Conservation (phyloP, 768 basidiomycete species). For the Suillus sp. region DNA sequence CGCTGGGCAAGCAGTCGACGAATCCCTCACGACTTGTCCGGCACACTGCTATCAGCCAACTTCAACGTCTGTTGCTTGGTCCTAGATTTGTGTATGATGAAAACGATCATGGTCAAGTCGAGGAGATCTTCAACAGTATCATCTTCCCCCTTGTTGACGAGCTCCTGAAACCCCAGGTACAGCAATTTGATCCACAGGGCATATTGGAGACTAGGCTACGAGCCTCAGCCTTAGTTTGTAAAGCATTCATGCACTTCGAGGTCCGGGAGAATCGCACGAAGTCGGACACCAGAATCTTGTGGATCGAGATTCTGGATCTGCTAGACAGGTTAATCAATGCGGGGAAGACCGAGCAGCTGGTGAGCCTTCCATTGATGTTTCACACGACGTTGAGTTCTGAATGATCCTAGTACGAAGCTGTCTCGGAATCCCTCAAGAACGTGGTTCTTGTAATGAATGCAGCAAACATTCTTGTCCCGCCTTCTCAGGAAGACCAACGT, state of each 20-base stretch:
- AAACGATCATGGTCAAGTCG: slow-evolving; percentile 61
- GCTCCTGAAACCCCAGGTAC: slow-evolving; percentile 80
- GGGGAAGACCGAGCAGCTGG: slow-evolving; percentile 84
- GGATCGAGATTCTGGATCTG: slow-evolving; percentile 88
- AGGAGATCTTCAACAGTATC: slow-evolving; percentile 85
- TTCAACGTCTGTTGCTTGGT: slow-evolving; percentile 84
- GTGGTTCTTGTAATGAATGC: slow-evolving; percentile 96
- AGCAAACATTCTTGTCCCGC: slow-evolving; percentile 75
- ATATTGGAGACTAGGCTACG: slow-evolving; percentile 91
- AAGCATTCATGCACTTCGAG: slow-evolving; percentile 93
- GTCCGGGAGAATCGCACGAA: slow-evolving; percentile 63
- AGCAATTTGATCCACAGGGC: slow-evolving; percentile 76
- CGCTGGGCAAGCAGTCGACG: slow-evolving; percentile 78
- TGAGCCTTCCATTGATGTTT: slow-evolving; percentile 40
- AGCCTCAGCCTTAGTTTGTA: slow-evolving; percentile 89
- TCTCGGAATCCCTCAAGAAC: slow-evolving; percentile 96
- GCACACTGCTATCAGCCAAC: slow-evolving; percentile 73
- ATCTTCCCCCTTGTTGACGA: slow-evolving; percentile 93
- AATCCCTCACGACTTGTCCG: slow-evolving; percentile 86
- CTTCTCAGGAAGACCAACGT: slow-evolving; percentile 45
- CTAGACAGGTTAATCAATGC: slow-evolving; percentile 88
- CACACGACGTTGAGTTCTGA: slow-evolving; percentile 8
- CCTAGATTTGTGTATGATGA: slow-evolving; percentile 66
- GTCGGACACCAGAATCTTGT: slow-evolving; percentile 71
- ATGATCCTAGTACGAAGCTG: slow-evolving; percentile 77